phyloP scores from a whole-genome alignment of 2,329 filamentous ascomycete genomes.

The Fusarium irregulare region DNA sequence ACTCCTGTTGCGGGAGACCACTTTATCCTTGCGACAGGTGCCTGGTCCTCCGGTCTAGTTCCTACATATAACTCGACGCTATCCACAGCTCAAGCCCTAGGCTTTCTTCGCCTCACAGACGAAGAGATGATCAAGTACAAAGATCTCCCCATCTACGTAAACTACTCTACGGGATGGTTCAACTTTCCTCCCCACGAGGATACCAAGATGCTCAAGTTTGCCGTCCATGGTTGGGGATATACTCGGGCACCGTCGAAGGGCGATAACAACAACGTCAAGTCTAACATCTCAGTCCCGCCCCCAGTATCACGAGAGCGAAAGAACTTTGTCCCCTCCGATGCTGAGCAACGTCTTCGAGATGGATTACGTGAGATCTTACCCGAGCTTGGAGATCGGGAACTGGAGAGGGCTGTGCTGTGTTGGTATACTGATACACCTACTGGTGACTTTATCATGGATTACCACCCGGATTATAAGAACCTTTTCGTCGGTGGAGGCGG shows the following conservation, averaged over 20 bases:
- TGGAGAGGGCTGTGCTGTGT: slow-evolving; percentile 24
- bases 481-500: slow-evolving; percentile 32
- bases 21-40: slow-evolving; percentile 31
- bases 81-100: slow-evolving; percentile 30
- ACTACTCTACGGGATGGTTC: slow-evolving; percentile 40
- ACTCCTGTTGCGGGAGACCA: slow-evolving; percentile 10
- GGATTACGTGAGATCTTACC: slow-evolving; percentile 33
- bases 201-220: slow-evolving; percentile 34
- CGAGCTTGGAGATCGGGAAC: slow-evolving; percentile 26
- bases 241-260: slow-evolving; percentile 7
- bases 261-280: not conserved
- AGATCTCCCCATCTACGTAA: slow-evolving; percentile 34
- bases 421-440: slow-evolving; percentile 41
- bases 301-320: slow-evolving; percentile 7
- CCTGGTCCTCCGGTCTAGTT: slow-evolving; percentile 21
- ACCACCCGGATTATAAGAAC: slow-evolving; percentile 37
- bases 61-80: slow-evolving; percentile 30
- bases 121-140: slow-evolving; percentile 27
- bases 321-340: slow-evolving; percentile 33
- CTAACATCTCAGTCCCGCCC: slow-evolving; percentile 21
- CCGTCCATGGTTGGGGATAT: slow-evolving; percentile 38
- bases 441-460: slow-evolving; percentile 41
- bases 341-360: slow-evolving; percentile 19
- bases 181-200: slow-evolving; percentile 39
- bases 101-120: slow-evolving; percentile 30